Conservation (phyloP, 768 basidiomycete genomes). For the Agrocybe chaxingu region DNA sequence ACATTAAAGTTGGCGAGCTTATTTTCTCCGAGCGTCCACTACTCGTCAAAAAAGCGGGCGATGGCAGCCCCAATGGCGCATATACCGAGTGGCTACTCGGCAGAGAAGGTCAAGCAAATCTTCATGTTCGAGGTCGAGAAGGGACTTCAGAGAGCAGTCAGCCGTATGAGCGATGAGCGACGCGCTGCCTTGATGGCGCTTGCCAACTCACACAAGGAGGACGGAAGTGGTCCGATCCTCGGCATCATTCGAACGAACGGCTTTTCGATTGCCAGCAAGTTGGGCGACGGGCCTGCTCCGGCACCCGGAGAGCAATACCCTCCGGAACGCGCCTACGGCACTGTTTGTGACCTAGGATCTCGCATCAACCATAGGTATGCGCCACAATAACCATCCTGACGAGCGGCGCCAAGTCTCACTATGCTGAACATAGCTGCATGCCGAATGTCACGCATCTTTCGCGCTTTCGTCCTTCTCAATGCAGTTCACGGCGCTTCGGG, state of each 20-base stretch:
- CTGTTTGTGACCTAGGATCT: slow-evolving; percentile 26
- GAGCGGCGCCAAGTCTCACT: neutral
- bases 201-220: slow-evolving; percentile 22
- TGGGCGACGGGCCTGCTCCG: neutral
- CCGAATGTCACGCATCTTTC: slow-evolving; percentile 25
- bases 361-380: slow-evolving; percentile 34
- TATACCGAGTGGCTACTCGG: no score
- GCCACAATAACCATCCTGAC: neutral
- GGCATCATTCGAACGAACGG: slow-evolving; percentile 28
- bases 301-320: neutral
- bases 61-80: no score
- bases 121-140: neutral
- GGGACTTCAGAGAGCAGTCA: slow-evolving; percentile 6
- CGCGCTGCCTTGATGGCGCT: slow-evolving; percentile 22
- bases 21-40: slow-evolving; percentile 11
- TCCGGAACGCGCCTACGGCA: slow-evolving; percentile 16
- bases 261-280: neutral
- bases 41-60: slow-evolving; percentile 1
- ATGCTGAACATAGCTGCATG: slow-evolving; percentile 21
- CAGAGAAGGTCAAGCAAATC: no score
- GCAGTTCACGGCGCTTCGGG: slow-evolving; percentile 20
- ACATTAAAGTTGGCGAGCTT: slow-evolving; percentile 3
- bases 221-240: slow-evolving; percentile 27
- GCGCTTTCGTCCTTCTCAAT: slow-evolving; percentile 28
- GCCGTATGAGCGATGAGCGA: slow-evolving; percentile 19